phyloP scores from a whole-genome alignment of 2,329 filamentous ascomycete genomes.

The Fusarium burgessii region DNA sequence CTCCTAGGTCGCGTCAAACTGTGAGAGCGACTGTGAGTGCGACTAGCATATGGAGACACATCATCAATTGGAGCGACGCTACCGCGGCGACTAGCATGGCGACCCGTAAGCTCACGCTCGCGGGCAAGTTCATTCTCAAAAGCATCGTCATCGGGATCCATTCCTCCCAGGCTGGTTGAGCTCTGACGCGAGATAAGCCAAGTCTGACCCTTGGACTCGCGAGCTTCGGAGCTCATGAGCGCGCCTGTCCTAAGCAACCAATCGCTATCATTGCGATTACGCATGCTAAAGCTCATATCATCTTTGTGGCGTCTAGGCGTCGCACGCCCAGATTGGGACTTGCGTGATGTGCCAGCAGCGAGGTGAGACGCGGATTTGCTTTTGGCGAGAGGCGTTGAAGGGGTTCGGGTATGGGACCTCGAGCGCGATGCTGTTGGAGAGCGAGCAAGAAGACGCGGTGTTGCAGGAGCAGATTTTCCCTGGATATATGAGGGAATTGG shows the following conservation, averaged over 20 bases:
- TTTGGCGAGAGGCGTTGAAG: conserved; percentile 63
- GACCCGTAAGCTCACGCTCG: conserved; percentile 63
- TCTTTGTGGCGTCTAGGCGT: conserved; percentile 53
- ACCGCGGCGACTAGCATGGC: conserved; percentile 60
- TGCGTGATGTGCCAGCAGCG: conserved; percentile 39
- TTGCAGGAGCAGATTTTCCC: conserved; percentile 72
- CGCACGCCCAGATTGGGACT: conserved; percentile 47
- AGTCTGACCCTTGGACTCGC: conserved; percentile 75
- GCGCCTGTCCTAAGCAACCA: conserved; percentile 75
- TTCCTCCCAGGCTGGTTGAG: conserved; percentile 70
- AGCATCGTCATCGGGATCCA: conserved; percentile 65
- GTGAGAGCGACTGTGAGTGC: conserved; percentile 53
- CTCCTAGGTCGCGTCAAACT: conserved; percentile 52
- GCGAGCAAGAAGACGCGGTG: conserved; percentile 71
- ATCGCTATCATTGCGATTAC: conserved; percentile 66
- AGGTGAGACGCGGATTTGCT: conserved; percentile 74
- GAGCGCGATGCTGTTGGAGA: conserved; percentile 65
- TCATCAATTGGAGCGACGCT: conserved; percentile 58
- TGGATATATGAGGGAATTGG: conserved; percentile 66
- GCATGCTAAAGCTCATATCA: conserved; percentile 45
- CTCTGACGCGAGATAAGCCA: conserved; percentile 76
- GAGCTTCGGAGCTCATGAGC: conserved; percentile 69
- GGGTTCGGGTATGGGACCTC: conserved; percentile 58
- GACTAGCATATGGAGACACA: conserved; percentile 56
- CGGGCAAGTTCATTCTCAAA: conserved; percentile 64